Conservation (phyloP, 768 basidiomycete species). For the Trametes coccinea region DNA sequence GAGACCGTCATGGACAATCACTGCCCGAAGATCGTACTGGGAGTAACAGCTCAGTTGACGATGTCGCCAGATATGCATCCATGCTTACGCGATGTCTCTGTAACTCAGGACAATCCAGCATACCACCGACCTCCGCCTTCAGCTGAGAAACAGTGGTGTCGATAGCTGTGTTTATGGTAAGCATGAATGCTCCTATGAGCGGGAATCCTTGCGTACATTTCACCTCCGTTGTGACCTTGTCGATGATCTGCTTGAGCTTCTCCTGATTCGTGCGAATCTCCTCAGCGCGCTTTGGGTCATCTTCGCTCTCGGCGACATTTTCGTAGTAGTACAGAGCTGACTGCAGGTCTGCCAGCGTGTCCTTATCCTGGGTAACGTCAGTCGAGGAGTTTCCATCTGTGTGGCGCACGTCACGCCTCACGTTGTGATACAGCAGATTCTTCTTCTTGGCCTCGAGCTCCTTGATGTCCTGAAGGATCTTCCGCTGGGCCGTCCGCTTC, state of each 20-base stretch:
- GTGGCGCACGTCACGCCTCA: conserved; percentile 35
- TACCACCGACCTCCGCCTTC: conserved; percentile 41
- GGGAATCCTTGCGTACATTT: conserved; percentile 42
- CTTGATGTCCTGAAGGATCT: conserved; percentile 50
- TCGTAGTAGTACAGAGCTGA: conserved; percentile 73
- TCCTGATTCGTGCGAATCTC: conserved; percentile 44
- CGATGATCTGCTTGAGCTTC: conserved; percentile 56
- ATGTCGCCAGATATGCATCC: neutral
- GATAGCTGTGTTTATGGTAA: conserved; percentile 43
- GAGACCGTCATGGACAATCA: conserved; percentile 75
- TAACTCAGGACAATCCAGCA: conserved; percentile 67
- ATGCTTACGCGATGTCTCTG: conserved; percentile 55
- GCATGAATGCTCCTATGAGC: too few relatives aligned
- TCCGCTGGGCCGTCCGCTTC: conserved; percentile 37
- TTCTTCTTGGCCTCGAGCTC: conserved; percentile 47
- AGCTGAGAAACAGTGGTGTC: conserved; percentile 49
- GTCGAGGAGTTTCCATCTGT: neutral
- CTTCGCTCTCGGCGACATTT: conserved; percentile 53
- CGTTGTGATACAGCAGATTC: conserved; percentile 54
- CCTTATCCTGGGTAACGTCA: conserved; percentile 48
- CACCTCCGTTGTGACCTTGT: conserved; percentile 52
- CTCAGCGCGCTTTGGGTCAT: conserved; percentile 47
- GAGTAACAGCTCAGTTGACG: too few relatives aligned
- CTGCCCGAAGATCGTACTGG: conserved; percentile 82
- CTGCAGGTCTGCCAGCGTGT: conserved; percentile 61